Evolutionary conservation across 2,329 filamentous ascomycete species (phyloP).

Genomic region (Monosporascus sp.): DNA sequence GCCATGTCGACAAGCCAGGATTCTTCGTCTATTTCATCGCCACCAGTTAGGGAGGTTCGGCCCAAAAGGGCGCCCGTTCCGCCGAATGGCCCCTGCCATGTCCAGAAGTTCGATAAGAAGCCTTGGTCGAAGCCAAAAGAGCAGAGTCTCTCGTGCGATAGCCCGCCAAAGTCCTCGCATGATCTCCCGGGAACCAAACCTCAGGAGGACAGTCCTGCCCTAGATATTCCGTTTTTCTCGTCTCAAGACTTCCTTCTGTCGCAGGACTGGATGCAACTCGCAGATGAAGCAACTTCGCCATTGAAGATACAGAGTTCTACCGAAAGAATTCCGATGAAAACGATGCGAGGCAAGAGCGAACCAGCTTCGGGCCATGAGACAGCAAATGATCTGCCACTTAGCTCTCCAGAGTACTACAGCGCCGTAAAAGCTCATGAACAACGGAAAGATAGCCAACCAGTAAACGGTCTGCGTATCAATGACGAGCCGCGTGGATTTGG

Average conservation of each 20-base stretch:
- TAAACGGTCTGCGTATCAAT: not conserved
- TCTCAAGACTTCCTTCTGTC: slow-evolving; percentile 42
- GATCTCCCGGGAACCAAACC: not conserved
- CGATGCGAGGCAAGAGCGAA: not conserved
- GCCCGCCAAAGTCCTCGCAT: not conserved
- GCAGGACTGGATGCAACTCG: slow-evolving; percentile 40
- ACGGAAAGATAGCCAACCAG: not conserved
- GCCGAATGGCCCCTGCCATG: no score
- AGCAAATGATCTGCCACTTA: not conserved
- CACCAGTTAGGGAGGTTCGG: not conserved
- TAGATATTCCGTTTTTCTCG: slow-evolving; percentile 30
- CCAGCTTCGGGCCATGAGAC: not conserved
- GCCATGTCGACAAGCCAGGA: slow-evolving; percentile 12
- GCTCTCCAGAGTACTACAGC: not conserved
- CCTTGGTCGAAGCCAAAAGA: not conserved
- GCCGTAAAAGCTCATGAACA: not conserved
- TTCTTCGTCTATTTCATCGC: not conserved
- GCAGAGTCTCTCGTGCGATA: not conserved
- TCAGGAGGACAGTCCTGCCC: slow-evolving; percentile 4
- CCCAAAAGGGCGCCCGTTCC: not conserved
- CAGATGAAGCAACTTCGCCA: slow-evolving; percentile 18
- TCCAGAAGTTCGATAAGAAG: not conserved
- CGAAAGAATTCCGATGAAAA: not conserved
- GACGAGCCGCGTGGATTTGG: not conserved
- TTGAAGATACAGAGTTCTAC: not conserved